Conservation (phyloP, 306 rosid species). For the Abrus pulchellus region DNA sequence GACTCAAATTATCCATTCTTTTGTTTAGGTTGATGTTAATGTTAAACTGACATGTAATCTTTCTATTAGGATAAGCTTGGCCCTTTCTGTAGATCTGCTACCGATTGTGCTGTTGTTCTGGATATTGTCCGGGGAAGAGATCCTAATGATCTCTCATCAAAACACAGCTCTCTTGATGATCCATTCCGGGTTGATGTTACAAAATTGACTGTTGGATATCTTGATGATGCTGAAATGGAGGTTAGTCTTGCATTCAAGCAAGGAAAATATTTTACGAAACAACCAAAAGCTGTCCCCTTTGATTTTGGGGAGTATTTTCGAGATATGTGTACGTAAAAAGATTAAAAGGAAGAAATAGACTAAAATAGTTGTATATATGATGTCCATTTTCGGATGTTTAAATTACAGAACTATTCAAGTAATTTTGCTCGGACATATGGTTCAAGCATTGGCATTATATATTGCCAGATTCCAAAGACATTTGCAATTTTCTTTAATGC, state of each 20-base stretch:
- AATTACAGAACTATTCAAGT: neutral
- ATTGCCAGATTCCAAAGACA: conserved; percentile 30
- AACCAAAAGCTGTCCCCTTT: no score
- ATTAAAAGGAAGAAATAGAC: no score
- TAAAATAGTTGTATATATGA: no score
- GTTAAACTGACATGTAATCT: conserved; percentile 43
- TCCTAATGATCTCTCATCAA: conserved; percentile 70
- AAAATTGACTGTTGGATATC: conserved; percentile 74
- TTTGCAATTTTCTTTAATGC: neutral
- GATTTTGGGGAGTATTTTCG: no score
- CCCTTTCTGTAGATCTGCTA: conserved; percentile 78
- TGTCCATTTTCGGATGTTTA: no score
- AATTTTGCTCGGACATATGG: conserved; percentile 23
- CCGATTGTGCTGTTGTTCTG: conserved; percentile 74
- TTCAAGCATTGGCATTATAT: conserved; percentile 40
- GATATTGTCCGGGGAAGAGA: conserved; percentile 80
- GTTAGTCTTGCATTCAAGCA: conserved; percentile 45
- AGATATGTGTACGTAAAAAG: no score
- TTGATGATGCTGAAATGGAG: conserved; percentile 82
- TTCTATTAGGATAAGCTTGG: conserved; percentile 79
- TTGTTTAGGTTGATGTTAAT: conserved; percentile 22
- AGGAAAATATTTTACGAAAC: no score
- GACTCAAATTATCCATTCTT: conserved; percentile 11
- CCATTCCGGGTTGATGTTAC: conserved; percentile 72
- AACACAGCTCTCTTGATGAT: conserved; percentile 64